Conservation (phyloP, 192 early-diverging fungal genomes). For the Coemansia sp. region DNA sequence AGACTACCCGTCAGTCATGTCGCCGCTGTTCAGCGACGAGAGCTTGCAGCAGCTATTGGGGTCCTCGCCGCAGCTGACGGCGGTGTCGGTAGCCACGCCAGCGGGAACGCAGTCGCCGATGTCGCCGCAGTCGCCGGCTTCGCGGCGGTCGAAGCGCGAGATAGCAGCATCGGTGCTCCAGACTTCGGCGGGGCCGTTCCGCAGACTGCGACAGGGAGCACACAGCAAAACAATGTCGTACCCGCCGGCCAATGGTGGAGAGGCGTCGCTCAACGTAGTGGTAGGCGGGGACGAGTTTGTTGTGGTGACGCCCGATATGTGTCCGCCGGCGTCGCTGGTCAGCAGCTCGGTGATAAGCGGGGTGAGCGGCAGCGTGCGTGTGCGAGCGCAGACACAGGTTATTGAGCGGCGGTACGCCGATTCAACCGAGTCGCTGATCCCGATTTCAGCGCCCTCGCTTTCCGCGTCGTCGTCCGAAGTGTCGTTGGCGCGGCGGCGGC, state of each 20-base stretch:
- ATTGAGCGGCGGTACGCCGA: conserved; percentile 35
- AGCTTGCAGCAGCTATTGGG: conserved; percentile 49
- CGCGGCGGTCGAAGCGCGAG: conserved; percentile 48
- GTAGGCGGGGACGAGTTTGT: conserved; percentile 46
- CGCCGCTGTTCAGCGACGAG: conserved; percentile 51
- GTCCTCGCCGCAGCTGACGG: conserved; percentile 31
- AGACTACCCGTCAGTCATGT: conserved; percentile 38
- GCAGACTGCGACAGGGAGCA: conserved; percentile 36
- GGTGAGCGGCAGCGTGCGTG: conserved; percentile 26
- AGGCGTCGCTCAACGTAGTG: conserved; percentile 9
- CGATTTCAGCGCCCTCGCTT: conserved; percentile 46
- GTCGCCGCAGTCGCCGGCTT: conserved; percentile 22
- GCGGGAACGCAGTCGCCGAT: conserved; percentile 16
- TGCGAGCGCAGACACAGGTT: conserved; percentile 46
- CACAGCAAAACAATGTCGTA: conserved; percentile 45
- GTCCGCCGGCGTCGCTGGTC: conserved; percentile 49
- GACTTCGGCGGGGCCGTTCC: conserved; percentile 46
- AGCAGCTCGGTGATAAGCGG: conserved; percentile 56
- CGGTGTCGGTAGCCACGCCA: background rate
- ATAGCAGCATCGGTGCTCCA: conserved; percentile 47
- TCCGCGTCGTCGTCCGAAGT: conserved; percentile 53
- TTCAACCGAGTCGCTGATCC: conserved; percentile 53
- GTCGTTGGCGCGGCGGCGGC: conserved; percentile 43
- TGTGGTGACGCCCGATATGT: conserved; percentile 54
- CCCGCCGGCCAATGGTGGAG: conserved; percentile 30